A percentile compares a stretch with the other conserved stretches of the same genome.
phyloP scores from a whole-genome alignment of 768 basidiomycete genomes.

The Boletus sp. region DNA sequence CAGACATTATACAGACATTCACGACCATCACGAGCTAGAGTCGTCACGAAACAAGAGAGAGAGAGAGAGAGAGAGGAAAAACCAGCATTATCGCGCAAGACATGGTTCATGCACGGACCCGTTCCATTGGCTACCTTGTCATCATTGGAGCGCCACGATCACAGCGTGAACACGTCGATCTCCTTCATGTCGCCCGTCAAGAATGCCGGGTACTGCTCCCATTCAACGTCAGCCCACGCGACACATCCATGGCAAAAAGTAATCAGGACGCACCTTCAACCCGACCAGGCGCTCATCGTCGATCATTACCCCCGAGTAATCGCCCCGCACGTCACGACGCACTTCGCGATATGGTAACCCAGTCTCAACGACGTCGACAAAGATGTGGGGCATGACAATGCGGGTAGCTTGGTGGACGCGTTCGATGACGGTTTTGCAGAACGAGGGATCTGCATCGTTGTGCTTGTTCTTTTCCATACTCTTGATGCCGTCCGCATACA shows the following conservation, averaged over 20 bases:
- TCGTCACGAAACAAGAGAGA: not conserved
- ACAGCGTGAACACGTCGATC: conserved; percentile 36
- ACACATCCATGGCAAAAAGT: not conserved
- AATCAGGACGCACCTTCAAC: conserved; percentile 33
- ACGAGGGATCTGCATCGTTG: too few relatives aligned
- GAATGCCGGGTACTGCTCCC: conserved; percentile 26
- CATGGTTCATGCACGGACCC: too few relatives aligned
- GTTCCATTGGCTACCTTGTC: too few relatives aligned
- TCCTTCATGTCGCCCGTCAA: conserved; percentile 32
- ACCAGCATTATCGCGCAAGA: too few relatives aligned
- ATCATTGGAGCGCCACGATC: not conserved
- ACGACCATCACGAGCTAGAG: not conserved
- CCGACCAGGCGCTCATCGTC: conserved; percentile 43
- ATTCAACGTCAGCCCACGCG: not conserved
- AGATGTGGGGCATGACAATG: conserved; percentile 19
- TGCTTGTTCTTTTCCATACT: too few relatives aligned
- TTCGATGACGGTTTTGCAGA: not conserved
- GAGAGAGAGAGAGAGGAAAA: not conserved
- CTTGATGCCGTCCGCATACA: too few relatives aligned
- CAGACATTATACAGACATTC: not conserved
- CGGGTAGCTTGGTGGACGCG: conserved; percentile 11
- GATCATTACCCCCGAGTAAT: conserved; percentile 42
- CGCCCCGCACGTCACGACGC: conserved; percentile 18
- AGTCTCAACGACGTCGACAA: conserved; percentile 26
- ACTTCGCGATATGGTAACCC: conserved; percentile 33